These are phyloP conservation scores for Umbelopsis sp. DNA, from an alignment of 192 early-diverging fungal species.

Conservation along the genomic window DNA sequence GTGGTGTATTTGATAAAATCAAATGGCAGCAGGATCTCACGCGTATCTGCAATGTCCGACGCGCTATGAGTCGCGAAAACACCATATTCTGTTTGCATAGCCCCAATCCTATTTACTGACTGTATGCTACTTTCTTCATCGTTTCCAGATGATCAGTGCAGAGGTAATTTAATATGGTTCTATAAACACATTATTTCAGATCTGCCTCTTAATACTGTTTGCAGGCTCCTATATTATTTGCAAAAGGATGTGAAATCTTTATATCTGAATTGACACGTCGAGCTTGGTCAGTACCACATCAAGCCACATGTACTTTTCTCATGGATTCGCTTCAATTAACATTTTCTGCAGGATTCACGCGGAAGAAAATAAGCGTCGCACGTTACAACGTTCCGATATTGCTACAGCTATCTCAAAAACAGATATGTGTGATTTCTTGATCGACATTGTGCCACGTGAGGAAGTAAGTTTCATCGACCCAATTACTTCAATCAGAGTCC, in stretches of 20 bases:
- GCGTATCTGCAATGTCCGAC: background rate
- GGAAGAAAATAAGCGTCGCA: conserved; percentile 96
- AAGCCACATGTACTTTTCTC: background rate
- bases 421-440: conserved; percentile 97
- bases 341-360: conserved; percentile 75
- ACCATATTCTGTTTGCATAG: background rate
- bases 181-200: background rate
- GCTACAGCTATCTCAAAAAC: conserved; percentile 84
- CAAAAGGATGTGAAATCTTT: conserved; percentile 97
- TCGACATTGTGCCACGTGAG: conserved; percentile 95
- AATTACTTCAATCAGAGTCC: background rate
- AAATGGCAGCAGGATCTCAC: too few relatives aligned
- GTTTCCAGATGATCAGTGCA: conserved; percentile 61
- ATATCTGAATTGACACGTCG: conserved; percentile 86
- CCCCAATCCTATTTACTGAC: background rate
- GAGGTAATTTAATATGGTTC: conserved; percentile 39
- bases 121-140: conserved; percentile 5
- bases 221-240: conserved; percentile 93
- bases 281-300: conserved; percentile 59
- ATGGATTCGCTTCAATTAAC: background rate
- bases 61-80: too few relatives aligned
- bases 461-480: conserved; percentile 42
- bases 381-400: conserved; percentile 90
- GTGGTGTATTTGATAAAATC: background rate
- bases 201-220: conserved; percentile 53